Conservation (phyloP, 2,329 filamentous ascomycete genomes). For the Fusarium luffae region DNA sequence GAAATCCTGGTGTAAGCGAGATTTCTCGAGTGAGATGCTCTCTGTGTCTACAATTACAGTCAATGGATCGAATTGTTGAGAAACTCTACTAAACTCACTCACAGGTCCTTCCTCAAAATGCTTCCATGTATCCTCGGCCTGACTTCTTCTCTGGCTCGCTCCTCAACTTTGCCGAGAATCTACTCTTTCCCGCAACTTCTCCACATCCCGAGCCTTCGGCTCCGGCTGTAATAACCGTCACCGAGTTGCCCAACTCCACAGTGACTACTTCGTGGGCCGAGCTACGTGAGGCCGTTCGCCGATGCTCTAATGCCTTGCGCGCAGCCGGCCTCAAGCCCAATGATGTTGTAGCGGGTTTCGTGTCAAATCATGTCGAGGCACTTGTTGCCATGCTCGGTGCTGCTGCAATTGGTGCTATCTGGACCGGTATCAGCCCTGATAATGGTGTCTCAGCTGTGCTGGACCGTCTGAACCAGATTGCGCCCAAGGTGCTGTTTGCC, state of each 20-base stretch:
- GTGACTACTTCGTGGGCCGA: conserved; percentile 76
- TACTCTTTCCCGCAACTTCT: conserved; percentile 76
- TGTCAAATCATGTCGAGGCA: conserved; percentile 90
- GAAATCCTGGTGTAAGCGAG: conserved; percentile 7
- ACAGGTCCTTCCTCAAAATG: conserved; percentile 74
- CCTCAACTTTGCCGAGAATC: conserved; percentile 95
- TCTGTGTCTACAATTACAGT: neutral
- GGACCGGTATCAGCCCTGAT: conserved; percentile 94
- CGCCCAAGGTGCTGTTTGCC: conserved; percentile 83
- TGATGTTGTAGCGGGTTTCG: conserved; percentile 76
- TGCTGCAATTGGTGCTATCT: conserved; percentile 84
- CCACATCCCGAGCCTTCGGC: conserved; percentile 62
- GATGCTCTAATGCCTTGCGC: conserved; percentile 77
- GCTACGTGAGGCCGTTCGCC: conserved; percentile 80
- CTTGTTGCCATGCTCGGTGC: conserved; percentile 89
- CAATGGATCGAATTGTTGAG: neutral
- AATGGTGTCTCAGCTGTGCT: conserved; percentile 91
- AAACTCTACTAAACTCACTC: conserved; percentile 15
- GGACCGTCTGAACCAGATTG: conserved; percentile 86
- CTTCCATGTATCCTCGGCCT: conserved; percentile 86
- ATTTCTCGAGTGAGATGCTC: conserved; percentile 23
- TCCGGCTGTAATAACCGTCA: conserved; percentile 81
- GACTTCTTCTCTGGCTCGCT: conserved; percentile 82
- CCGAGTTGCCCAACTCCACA: conserved; percentile 74
- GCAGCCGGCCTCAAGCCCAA: conserved; percentile 68